These are phyloP conservation scores for Colletotrichum lindemuthianum DNA, from an alignment of 2,329 filamentous ascomycete species.

Conservation along the genomic window DNA sequence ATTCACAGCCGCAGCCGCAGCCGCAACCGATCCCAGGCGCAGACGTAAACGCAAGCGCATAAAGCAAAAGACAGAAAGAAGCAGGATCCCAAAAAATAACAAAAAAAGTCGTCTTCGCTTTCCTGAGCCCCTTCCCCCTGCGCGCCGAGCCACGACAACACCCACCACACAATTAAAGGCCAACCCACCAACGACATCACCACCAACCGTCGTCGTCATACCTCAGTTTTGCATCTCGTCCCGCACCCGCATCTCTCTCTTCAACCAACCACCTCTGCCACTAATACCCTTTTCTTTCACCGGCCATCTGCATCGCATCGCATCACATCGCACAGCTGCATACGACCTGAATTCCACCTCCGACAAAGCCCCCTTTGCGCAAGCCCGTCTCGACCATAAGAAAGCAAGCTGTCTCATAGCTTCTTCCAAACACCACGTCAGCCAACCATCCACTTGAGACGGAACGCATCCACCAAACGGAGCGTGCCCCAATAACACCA, in stretches of 20 bases:
- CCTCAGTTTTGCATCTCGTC: conserved; percentile 12
- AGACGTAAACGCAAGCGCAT: conserved; percentile 10
- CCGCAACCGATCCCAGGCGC: too few relatives aligned
- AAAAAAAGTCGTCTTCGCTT: background rate
- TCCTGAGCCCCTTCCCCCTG: conserved; percentile 2
- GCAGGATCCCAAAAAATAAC: too few relatives aligned
- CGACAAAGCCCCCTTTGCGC: background rate
- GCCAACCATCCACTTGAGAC: too few relatives aligned
- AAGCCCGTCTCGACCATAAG: conserved; percentile 6
- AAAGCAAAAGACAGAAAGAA: too few relatives aligned
- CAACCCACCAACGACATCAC: background rate
- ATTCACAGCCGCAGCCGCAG: too few relatives aligned
- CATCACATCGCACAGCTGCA: background rate
- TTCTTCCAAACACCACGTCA: too few relatives aligned
- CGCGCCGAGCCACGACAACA: conserved; percentile 2
- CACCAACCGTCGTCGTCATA: conserved; percentile 15
- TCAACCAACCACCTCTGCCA: background rate
- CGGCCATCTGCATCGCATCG: conserved; percentile 4
- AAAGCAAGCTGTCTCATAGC: background rate
- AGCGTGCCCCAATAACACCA: too few relatives aligned
- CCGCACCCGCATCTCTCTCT: background rate
- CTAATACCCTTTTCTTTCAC: background rate
- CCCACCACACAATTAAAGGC: background rate
- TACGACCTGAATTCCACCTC: background rate
- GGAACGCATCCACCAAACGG: too few relatives aligned